A percentile compares a stretch with the other conserved stretches of the same genome.
Conservation (phyloP, 148 eudicot species). For the Spergularia marina region DNA sequence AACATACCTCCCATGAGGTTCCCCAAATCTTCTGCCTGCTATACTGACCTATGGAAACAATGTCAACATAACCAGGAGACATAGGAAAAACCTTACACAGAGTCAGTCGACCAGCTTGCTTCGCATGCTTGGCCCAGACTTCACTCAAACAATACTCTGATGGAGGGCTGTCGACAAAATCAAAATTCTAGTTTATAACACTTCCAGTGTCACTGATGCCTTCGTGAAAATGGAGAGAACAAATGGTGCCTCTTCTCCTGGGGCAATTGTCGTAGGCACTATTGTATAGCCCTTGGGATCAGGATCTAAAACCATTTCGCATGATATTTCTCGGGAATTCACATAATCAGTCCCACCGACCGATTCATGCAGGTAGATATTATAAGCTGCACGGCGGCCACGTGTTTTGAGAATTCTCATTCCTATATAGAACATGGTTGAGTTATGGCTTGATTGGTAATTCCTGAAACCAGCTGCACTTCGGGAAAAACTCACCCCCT, state of each 20-base stretch:
- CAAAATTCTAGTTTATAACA: constrained; percentile 43
- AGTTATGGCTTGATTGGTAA: constrained; percentile 94
- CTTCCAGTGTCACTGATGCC: constrained; percentile 78
- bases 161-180: constrained; percentile 17
- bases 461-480: constrained; percentile 91
- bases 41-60: background rate
- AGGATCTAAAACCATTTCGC: constrained; percentile 99
- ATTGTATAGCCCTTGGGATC: constrained; percentile 99
- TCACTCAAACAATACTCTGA: background rate
- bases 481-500: constrained; percentile 99
- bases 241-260: constrained; percentile 99
- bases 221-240: constrained; percentile 96
- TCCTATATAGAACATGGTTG: constrained; percentile 94
- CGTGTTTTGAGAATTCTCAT: constrained; percentile 98
- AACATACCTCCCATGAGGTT: background rate
- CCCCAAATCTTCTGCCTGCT: background rate
- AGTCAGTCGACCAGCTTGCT: constrained; percentile 21
- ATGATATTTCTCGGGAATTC: constrained; percentile 99
- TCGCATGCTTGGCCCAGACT: constrained; percentile 21
- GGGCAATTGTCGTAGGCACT: constrained; percentile 94
- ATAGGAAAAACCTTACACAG: constrained; percentile 13
- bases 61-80: background rate
- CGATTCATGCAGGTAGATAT: constrained; percentile 94
- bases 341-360: constrained; percentile 99
- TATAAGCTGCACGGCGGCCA: constrained; percentile 88